phyloP scores from a whole-genome alignment of 148 eudicot genomes.

The Silene conica region DNA sequence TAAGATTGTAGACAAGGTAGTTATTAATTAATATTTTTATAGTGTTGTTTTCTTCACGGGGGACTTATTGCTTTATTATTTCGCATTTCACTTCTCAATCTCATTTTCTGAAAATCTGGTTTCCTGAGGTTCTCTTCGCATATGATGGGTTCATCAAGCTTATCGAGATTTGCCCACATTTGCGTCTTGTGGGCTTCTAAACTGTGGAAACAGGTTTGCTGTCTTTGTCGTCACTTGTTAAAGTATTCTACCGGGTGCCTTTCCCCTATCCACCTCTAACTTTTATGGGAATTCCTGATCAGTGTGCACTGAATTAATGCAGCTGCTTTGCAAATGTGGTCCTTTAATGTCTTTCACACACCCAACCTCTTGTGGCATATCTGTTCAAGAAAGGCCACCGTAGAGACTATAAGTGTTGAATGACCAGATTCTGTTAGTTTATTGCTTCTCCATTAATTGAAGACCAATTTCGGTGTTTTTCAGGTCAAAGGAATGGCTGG shows the following conservation, averaged over 20 bases:
- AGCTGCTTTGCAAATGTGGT: slow-evolving; percentile 96
- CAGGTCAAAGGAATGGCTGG: slow-evolving; percentile 84
- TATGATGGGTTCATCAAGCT: slow-evolving; percentile 81
- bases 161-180: slow-evolving; percentile 60
- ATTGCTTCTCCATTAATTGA: slow-evolving; percentile 4
- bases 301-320: slow-evolving; percentile 26
- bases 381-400: slow-evolving; percentile 75
- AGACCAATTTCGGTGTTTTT: slow-evolving; percentile 3
- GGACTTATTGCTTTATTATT: neutral
- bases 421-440: neutral
- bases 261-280: neutral
- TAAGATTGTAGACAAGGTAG: slow-evolving; percentile 52
- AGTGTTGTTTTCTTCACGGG: neutral
- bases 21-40: slow-evolving; percentile 14
- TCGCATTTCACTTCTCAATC: neutral
- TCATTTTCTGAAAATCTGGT: slow-evolving; percentile 1
- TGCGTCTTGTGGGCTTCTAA: slow-evolving; percentile 88
- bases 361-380: slow-evolving; percentile 80
- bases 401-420: slow-evolving; percentile 50
- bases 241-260: neutral
- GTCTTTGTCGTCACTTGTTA: neutral
- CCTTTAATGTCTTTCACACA: slow-evolving; percentile 82
- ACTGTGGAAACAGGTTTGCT: slow-evolving; percentile 88
- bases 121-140: slow-evolving; percentile 74
- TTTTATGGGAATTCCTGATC: neutral